These are phyloP conservation scores for Tricholoma hemisulphureum DNA, from an alignment of 768 basidiomycete genomes.

Conservation along the genomic window DNA sequence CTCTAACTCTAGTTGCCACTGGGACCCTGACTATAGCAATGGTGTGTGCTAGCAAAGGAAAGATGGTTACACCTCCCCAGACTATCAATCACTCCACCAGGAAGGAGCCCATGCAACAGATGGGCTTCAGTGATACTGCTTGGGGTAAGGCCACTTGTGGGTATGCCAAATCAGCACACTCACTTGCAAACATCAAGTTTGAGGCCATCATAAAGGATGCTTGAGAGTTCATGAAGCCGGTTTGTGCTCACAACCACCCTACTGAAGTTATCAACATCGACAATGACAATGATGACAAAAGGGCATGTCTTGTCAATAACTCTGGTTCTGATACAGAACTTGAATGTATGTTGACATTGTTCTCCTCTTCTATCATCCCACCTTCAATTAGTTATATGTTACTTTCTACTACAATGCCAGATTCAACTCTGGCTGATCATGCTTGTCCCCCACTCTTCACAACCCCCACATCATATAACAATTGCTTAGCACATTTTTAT, in stretches of 20 bases:
- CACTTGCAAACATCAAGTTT: not conserved
- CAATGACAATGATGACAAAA: not conserved
- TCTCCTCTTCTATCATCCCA: not conserved
- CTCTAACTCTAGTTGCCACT: not conserved
- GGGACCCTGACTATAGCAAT: not conserved
- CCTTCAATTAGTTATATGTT: not conserved
- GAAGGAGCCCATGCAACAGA: not conserved
- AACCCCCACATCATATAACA: not conserved
- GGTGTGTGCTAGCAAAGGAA: not conserved
- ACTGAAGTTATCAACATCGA: not conserved
- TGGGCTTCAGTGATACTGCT: not conserved
- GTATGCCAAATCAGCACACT: not conserved
- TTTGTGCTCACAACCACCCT: not conserved
- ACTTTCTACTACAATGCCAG: not conserved
- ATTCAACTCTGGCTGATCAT: not conserved
- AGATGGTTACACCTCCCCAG: not conserved
- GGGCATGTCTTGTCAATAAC: not conserved
- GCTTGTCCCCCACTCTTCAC: not conserved
- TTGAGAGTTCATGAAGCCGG: not conserved
- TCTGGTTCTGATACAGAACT: not conserved
- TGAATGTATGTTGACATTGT: not conserved
- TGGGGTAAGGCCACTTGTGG: not conserved
- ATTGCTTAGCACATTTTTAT: not conserved
- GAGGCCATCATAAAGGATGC: not conserved
- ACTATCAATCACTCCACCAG: not conserved